Base-by-base conservation (phyloP, 345 rosid genomes). In the Brassica carinata region DNA sequence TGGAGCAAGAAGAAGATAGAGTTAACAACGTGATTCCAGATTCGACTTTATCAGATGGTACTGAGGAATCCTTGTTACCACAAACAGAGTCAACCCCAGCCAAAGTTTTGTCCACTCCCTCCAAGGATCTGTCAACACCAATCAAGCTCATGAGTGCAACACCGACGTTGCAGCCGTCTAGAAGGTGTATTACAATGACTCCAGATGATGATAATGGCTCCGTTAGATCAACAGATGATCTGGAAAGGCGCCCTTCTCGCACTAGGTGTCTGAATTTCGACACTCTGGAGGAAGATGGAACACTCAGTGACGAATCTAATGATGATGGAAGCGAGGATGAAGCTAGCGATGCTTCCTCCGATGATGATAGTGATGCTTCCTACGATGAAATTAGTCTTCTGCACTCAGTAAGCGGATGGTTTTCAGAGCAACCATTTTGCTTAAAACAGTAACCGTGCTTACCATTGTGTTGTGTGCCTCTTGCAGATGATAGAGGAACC, bases 241-340 rank as follows among this genome's bases (percentile, higher is more conserved):
- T 90, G 30, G 85, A 83, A 48, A 86, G 89, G 85, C 88, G 90
- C 19, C 82, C 91, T 33, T 77, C 85, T 17, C 90, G 84, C 59
- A 83, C 85, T 71, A 88, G 90, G 78, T 88, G 91, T 26, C 82
- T 96, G 82, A 87, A 85, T 73, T 96, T 92, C 72, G 94, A 90
- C 40, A 62, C 85, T 59, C 88, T 85, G 8, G 77, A 72, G 53
- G 85, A 89, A 82, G 84, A 83, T 69, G 36, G 2, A 64, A 26
- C 8, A 53, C 40, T 63, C 7, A 14, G 68, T 75, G 43, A 57
- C 10, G 2, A 67, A 40, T 18, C 29, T 8, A 5, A 18, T 57
- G 77, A 53, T 74, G 59, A 67, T 34, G 65, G 43, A 48, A 33
- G 7, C 72, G 64, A 57, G 30, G 23, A 13, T 62, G 80, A 70